phyloP scores from a whole-genome alignment of 306 rosid genomes.

The Trifolium repens region DNA sequence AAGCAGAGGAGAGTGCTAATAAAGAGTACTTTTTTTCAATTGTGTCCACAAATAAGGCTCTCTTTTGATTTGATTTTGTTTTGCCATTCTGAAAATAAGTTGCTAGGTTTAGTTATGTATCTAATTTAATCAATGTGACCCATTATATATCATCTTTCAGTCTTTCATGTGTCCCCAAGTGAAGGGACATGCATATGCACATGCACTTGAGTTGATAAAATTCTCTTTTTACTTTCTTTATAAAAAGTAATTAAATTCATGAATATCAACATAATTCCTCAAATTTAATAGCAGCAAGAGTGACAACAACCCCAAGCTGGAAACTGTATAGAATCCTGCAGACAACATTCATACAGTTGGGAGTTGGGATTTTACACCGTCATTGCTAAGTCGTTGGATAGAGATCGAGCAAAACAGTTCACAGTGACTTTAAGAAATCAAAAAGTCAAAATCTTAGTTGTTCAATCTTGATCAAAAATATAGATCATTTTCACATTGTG shows the following conservation, averaged over 20 bases:
- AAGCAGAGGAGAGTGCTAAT: constrained; percentile 23
- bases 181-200: constrained; percentile 45
- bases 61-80: not conserved
- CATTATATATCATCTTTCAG: constrained; percentile 8
- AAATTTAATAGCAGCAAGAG: not conserved
- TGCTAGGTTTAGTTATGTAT: not conserved
- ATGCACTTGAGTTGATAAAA: constrained; percentile 1
- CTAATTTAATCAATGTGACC: constrained; percentile 26
- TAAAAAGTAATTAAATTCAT: not conserved
- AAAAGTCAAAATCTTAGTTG: not conserved
- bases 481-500: not conserved
- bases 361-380: not conserved
- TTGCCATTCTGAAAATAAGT: constrained; percentile 5
- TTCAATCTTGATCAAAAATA: not conserved
- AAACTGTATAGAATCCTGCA: not conserved
- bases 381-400: not conserved
- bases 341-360: not conserved
- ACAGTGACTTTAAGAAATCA: not conserved
- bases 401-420: not conserved
- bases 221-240: not conserved
- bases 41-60: constrained; percentile 10
- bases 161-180: constrained; percentile 31
- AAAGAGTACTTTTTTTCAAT: constrained; percentile 22
- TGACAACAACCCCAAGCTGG: not conserved
- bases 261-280: not conserved